Conservation (phyloP, 2,329 filamentous ascomycete genomes). For the Trichoderma pleuroti region DNA sequence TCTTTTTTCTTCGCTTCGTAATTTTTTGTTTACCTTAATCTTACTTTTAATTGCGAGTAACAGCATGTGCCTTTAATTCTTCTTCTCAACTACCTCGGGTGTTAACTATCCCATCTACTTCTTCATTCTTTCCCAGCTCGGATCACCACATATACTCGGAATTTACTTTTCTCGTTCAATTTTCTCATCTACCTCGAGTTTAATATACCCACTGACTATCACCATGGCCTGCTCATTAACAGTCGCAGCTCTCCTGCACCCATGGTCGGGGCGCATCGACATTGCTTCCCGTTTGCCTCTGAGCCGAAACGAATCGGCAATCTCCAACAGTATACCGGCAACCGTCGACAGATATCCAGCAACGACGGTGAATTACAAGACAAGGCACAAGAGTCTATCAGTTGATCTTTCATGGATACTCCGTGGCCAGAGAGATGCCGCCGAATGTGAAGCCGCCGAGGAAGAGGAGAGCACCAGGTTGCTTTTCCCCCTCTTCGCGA, state of each 20-base stretch:
- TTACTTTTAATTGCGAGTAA: background rate
- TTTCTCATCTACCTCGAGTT: background rate
- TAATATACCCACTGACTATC: background rate
- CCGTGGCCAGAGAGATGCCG: background rate
- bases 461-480: background rate
- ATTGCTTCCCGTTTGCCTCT: background rate
- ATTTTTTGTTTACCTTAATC: background rate
- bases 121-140: background rate
- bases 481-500: background rate
- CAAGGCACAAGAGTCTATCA: background rate
- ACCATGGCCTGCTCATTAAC: background rate
- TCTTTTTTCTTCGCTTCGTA: background rate
- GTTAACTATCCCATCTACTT: background rate
- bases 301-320: background rate
- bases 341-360: background rate
- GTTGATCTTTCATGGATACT: background rate
- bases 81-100: rapidly evolving
- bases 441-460: background rate
- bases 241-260: slow-evolving; percentile 2
- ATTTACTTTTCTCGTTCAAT: background rate
- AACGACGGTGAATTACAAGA: background rate
- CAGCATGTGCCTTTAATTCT: background rate
- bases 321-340: no score
- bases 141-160: background rate
- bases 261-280: slow-evolving; percentile 1